Evolutionary conservation across 257 asterid species (phyloP).

Genomic region (Asclepias syriaca): DNA sequence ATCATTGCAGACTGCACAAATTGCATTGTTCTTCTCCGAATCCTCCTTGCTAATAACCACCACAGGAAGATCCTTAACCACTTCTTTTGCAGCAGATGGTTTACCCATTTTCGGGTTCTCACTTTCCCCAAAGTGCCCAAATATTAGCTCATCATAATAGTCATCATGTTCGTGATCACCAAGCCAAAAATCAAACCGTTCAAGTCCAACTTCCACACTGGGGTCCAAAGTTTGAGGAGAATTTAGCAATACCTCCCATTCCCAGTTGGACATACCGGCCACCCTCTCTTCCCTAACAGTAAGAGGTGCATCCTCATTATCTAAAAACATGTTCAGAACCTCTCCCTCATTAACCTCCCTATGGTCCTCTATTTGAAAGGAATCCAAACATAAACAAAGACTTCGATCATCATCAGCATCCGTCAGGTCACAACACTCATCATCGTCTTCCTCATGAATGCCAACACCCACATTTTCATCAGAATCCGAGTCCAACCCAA

Average conservation of each 20-base stretch:
- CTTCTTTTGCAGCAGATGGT: slow-evolving; percentile 34
- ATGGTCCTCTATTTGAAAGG: slow-evolving; percentile 32
- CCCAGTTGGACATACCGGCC: slow-evolving; percentile 19
- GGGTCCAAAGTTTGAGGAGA: slow-evolving; percentile 22
- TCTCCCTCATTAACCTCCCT: slow-evolving; percentile 29
- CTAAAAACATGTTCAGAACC: slow-evolving; percentile 26
- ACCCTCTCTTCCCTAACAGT: slow-evolving; percentile 23
- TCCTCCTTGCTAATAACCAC: slow-evolving; percentile 25
- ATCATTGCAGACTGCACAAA: slow-evolving; percentile 59
- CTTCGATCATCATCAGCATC: slow-evolving; percentile 26
- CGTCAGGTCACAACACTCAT: background rate
- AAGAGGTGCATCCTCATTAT: slow-evolving; percentile 14
- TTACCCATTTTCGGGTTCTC: slow-evolving; percentile 22
- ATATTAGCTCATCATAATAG: slow-evolving; percentile 28
- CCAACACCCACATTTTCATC: slow-evolving; percentile 18
- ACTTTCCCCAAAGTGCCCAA: slow-evolving; percentile 28
- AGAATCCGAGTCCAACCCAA: slow-evolving; percentile 24
- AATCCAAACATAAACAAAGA: slow-evolving; percentile 30
- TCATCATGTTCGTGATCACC: slow-evolving; percentile 23
- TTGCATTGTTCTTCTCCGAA: slow-evolving; percentile 15
- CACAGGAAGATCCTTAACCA: slow-evolving; percentile 26
- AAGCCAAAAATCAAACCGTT: slow-evolving; percentile 16
- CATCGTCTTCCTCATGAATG: slow-evolving; percentile 11
- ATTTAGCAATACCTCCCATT: slow-evolving; percentile 40
- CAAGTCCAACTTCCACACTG: slow-evolving; percentile 20